Evolutionary conservation across 306 rosid species (phyloP), one percentile per base, ranked within the genome.

Genomic region (Dalbergia cultrata): DNA sequence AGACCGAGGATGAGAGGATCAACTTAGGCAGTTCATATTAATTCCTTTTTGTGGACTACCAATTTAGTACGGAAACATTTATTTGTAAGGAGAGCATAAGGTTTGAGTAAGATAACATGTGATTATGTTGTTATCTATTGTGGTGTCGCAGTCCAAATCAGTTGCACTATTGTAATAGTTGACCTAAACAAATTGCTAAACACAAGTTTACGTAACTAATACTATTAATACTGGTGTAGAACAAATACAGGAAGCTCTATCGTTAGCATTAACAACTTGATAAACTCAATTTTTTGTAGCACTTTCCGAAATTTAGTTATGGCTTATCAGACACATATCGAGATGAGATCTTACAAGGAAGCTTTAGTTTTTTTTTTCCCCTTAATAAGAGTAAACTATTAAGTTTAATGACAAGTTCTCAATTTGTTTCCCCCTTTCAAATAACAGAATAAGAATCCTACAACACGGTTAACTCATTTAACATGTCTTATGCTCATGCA

Each of bases 61-160:
- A 16, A 22, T 26, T 53, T 67, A 19, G 53, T 64, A 43, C 10
- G 7, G 26, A 50, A 74, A 64, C 73, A 76, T 76, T 64, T 52
- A 76, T 63, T 63, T 67, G 19, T 8, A n/a, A 14, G 45, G 47
- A 19, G 2, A 26, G 34, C 6, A 7, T 21, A 34, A 52, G 49
- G 12, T 26, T 70, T n/a, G 31, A 7, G 8, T 44, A 13, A 4
- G 19, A 44, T 17, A 45, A 47, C 39, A 44, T 14, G 2, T 7
- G 74, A 69, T 45, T 47, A 6, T 54, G 11, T 54, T 54, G 60
- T 50, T 50, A 13, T 50, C 17, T 50, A 13, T 50, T 7, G 7
- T 7, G 4, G 22, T 17, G 62, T 58, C 17, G 62, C 14, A 8
- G 53, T 44, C 57, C 11, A 44, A 68, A 10, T 45, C 2, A 45